Conservation (phyloP, 805 yeast genomes). For the Maudiozyma saulgeensis region DNA sequence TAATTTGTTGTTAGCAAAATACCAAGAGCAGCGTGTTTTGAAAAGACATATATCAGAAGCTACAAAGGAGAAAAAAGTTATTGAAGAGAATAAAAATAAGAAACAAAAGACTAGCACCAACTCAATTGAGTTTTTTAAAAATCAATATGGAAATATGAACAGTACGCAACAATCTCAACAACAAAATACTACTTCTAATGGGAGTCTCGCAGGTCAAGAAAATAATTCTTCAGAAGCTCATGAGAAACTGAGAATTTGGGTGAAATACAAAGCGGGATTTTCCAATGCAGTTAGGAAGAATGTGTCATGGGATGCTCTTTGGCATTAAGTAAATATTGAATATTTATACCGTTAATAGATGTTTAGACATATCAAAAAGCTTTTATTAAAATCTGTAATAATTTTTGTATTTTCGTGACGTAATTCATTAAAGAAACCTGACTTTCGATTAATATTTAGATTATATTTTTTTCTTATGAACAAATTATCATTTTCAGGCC, state of each 20-base stretch:
- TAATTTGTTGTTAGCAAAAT: constrained; percentile 20
- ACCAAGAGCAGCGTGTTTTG: constrained; percentile 25
- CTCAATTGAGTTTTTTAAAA: constrained; percentile 34
- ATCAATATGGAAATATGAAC: constrained; percentile 30
- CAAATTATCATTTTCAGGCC: too few species aligned
- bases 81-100: constrained; percentile 15
- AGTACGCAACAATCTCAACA: background rate
- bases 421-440: too few species aligned
- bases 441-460: too few species aligned
- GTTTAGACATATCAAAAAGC: too few species aligned
- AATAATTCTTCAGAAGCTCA: constrained; percentile 3
- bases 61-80: constrained; percentile 9
- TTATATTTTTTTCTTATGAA: too few species aligned
- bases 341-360: background rate
- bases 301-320: constrained; percentile 65
- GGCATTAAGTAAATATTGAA: constrained; percentile 15
- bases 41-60: constrained; percentile 26
- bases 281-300: constrained; percentile 84
- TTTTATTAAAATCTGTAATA: too few species aligned
- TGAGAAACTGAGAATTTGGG: constrained; percentile 49
- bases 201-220: background rate
- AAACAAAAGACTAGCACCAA: constrained; percentile 9
- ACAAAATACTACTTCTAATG: background rate
- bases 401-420: too few species aligned
- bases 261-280: constrained; percentile 86